A percentile compares a stretch with the other conserved stretches of the same genome.
These are phyloP conservation scores for Rosa chinensis DNA, from an alignment of 306 rosid genomes.

Conservation along the genomic window DNA sequence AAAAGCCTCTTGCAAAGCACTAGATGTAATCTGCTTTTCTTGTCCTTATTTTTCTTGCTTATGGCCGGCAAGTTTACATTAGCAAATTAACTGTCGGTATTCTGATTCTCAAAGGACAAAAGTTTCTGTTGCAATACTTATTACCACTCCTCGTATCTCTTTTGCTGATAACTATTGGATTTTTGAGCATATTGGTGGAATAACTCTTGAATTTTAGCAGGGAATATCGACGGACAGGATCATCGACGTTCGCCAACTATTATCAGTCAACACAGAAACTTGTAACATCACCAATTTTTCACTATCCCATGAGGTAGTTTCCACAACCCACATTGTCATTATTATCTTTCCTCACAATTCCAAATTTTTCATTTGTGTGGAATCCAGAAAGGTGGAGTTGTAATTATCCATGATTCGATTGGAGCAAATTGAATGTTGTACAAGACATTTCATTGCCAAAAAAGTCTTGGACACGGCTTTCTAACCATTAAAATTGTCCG, in stretches of 20 bases:
- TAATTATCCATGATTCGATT: background rate
- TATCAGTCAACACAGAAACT: conserved; percentile 63
- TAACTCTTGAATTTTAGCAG: conserved; percentile 35
- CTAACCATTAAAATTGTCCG: background rate
- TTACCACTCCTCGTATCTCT: background rate
- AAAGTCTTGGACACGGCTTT: background rate
- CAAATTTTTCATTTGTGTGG: background rate
- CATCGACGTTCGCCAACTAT: conserved; percentile 71
- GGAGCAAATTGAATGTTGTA: background rate
- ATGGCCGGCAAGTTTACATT: background rate
- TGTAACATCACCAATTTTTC: conserved; percentile 77
- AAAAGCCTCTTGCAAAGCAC: conserved; percentile 8
- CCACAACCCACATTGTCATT: background rate
- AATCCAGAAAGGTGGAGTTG: background rate
- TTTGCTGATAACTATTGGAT: background rate
- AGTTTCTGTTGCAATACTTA: background rate
- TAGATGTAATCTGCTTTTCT: background rate
- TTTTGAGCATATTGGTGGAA: background rate
- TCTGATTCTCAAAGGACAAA: background rate
- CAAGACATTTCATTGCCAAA: background rate
- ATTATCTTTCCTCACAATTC: background rate
- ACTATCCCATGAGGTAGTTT: conserved; percentile 75
- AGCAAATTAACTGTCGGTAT: background rate
- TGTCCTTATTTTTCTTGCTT: conserved; percentile 1
- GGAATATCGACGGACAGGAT: conserved; percentile 98